phyloP scores from a whole-genome alignment of 73 alveolate species.

The Tetrahymena elliotti region DNA sequence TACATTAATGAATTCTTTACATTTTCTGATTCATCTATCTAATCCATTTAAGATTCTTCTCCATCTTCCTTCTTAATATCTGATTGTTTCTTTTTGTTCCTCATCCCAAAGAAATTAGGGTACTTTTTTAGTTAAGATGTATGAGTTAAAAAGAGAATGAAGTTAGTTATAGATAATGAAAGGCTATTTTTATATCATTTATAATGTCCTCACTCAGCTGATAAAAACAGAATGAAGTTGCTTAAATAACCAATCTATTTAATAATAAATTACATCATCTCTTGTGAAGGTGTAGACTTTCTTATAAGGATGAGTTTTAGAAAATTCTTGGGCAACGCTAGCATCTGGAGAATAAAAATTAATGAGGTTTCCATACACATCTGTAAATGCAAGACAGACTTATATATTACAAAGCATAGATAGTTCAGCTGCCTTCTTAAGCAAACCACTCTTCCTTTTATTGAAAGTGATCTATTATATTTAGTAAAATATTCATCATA shows the following conservation, averaged over 20 bases:
- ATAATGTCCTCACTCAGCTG: neutral
- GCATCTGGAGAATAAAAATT: neutral
- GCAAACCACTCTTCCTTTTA: constrained; percentile 33
- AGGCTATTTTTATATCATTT: neutral
- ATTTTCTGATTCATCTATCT: neutral
- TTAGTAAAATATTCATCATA: neutral
- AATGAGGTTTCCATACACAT: neutral
- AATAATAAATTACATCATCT: neutral
- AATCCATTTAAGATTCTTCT: neutral
- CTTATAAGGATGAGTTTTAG: neutral
- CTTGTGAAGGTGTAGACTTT: neutral
- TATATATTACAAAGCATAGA: constrained; percentile 33
- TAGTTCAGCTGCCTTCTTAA: constrained; percentile 39
- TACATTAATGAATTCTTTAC: neutral
- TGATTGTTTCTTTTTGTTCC: neutral
- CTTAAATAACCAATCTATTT: neutral
- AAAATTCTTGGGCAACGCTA: neutral
- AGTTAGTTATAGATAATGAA: neutral
- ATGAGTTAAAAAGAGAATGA: too few species aligned
- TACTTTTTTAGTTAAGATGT: too few species aligned
- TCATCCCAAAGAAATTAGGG: neutral
- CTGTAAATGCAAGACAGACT: constrained; percentile 29
- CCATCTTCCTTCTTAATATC: neutral
- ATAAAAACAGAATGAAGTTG: neutral
- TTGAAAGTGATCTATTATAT: constrained; percentile 35